Evolutionary conservation across 106 monocot species (phyloP).

Genomic region (Dactylorhiza incarnata): DNA sequence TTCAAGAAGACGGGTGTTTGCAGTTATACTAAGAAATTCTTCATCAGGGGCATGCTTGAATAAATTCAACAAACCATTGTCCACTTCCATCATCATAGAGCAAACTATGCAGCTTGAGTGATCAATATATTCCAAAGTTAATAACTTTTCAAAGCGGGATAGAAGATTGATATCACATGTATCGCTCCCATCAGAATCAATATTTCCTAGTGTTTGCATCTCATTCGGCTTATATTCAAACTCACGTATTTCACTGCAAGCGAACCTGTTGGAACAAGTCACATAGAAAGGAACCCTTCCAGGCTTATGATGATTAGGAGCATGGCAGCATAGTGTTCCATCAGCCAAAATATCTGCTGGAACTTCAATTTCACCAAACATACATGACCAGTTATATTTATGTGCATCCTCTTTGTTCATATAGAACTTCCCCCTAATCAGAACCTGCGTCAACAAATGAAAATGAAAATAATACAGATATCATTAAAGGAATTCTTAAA

Average conservation of each 20-base stretch:
- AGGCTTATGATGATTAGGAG: slow-evolving; percentile 52
- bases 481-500: not conserved
- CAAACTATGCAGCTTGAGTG: slow-evolving; percentile 31
- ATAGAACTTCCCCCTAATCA: slow-evolving; percentile 70
- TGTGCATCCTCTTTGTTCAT: slow-evolving; percentile 40
- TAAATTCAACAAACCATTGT: slow-evolving; percentile 43
- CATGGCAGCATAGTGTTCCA: slow-evolving; percentile 59
- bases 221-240: slow-evolving; percentile 53
- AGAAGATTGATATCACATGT: slow-evolving; percentile 39
- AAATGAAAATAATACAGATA: not conserved
- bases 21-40: slow-evolving; percentile 14
- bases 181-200: slow-evolving; percentile 30
- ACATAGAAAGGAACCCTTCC: slow-evolving; percentile 88
- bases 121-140: slow-evolving; percentile 29
- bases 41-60: slow-evolving; percentile 21
- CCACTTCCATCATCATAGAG: slow-evolving; percentile 36
- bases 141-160: slow-evolving; percentile 59
- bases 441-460: slow-evolving; percentile 19
- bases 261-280: slow-evolving; percentile 79
- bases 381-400: slow-evolving; percentile 80
- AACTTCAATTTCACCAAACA: slow-evolving; percentile 98
- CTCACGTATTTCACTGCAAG: slow-evolving; percentile 89
- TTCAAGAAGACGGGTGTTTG: slow-evolving; percentile 29
- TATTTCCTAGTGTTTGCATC: slow-evolving; percentile 10
- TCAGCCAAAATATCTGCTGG: slow-evolving; percentile 65